Evolutionary conservation across 169 alveolate genomes (phyloP), one percentile per base, ranked within the genome.

Genomic region (Cryptosporidium tyzzeri): DNA sequence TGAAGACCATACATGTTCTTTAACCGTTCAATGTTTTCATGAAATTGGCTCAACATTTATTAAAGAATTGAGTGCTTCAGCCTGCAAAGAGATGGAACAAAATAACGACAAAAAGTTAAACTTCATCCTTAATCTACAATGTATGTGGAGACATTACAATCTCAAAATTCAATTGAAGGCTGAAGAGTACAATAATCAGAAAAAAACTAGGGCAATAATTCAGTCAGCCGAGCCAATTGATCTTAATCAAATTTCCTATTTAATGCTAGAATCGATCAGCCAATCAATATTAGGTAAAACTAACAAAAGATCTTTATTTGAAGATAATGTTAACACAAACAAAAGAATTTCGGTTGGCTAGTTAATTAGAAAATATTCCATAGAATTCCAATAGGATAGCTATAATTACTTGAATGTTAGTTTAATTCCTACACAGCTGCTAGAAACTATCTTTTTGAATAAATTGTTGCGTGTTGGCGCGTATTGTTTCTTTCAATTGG

Each of bases 111-210:
- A 62, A 26, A 80, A 23, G 53, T 65, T 80, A 50, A 80, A 80
- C 62, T 80, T 61, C 16, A 44, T 80, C 23, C 48, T 80, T 23
- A 65, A 65, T 58, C 41, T 58, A 2, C 59, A 62, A 8, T 80
- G 50, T 23, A 23, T 80, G 26, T 80, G 89, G 89, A 59, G 70
- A 26, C 59, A 62, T 48, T 80, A 62, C 65, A 80, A 80, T 48
- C 69, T 80, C 0, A 59, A 73, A 23, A 80, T 80, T 37, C 69
- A 41, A 59, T 31, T 80, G 70, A 80, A 50, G 51, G 41, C 59
- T n/a, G 89, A 80, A 65, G 89, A 80, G 33, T 80, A 80, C 41
- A 80, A 80, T 67, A 80, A 80, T 55, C 89, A 80, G 45, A 80
- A 80, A 45, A 80, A 67, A 31, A 62, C 67, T 37, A 61, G 41